phyloP scores from a whole-genome alignment of 768 basidiomycete genomes.

The Amanita muscaria region DNA sequence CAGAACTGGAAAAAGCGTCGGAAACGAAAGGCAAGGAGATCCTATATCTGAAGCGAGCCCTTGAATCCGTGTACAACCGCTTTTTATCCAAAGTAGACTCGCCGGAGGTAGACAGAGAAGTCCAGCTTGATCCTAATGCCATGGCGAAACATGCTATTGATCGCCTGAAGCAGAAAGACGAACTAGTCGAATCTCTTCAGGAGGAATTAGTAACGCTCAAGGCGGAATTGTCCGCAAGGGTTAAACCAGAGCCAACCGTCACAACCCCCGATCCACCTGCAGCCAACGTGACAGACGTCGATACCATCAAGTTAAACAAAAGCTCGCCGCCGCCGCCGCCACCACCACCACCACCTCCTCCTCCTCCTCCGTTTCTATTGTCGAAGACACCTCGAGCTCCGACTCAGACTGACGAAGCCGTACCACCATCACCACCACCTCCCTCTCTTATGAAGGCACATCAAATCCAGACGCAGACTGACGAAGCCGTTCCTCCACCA shows the following conservation, averaged over 20 bases:
- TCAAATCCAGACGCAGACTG: constrained; percentile 16
- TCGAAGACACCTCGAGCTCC: constrained; percentile 18
- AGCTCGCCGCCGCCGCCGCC: constrained; percentile 12
- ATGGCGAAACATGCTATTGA: constrained; percentile 71
- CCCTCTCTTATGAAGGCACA: constrained; percentile 20
- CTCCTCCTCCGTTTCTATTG: constrained; percentile 19
- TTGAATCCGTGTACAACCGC: constrained; percentile 82
- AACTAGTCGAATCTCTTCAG: constrained; percentile 46
- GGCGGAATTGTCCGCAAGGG: constrained; percentile 40
- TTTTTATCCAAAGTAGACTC: constrained; percentile 52
- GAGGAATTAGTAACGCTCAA: constrained; percentile 43
- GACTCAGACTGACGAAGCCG: constrained; percentile 17
- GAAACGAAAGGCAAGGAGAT: constrained; percentile 64
- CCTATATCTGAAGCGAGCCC: constrained; percentile 69
- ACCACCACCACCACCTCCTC: constrained; percentile 14
- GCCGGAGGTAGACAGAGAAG: constrained; percentile 34
- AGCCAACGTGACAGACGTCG: constrained; percentile 4
- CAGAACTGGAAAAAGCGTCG: constrained; percentile 39
- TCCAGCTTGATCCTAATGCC: constrained; percentile 53
- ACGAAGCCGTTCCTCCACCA: constrained; percentile 18
- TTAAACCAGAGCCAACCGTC: constrained; percentile 62
- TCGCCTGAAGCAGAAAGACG: constrained; percentile 57
- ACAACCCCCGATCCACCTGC: constrained; percentile 47
- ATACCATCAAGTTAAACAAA: background rate
- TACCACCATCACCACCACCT: constrained; percentile 29